Evolutionary conservation across 257 asterid species (phyloP).

Genomic region (Solanum dulcamara): DNA sequence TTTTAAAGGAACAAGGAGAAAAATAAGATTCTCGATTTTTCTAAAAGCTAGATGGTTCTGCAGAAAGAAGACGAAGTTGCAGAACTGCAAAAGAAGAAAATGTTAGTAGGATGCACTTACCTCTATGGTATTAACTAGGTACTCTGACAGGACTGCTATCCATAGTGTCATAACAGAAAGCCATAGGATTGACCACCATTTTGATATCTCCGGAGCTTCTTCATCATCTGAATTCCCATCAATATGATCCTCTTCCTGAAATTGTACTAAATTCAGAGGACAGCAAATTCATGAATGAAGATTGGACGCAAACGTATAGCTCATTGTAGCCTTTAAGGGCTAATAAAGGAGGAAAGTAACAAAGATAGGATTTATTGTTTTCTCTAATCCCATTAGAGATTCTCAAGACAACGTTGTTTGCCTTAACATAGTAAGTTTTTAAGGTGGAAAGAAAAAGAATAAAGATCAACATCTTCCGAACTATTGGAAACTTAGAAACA

Average conservation of each 20-base stretch:
- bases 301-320: not conserved
- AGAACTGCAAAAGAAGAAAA: not conserved
- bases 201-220: constrained; percentile 50
- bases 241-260: constrained; percentile 36
- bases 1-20: not conserved
- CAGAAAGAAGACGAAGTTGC: not conserved
- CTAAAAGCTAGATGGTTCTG: not conserved
- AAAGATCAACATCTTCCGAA: not conserved
- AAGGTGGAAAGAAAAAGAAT: not conserved
- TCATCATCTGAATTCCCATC: constrained; percentile 31
- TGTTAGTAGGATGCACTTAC: constrained; percentile 7
- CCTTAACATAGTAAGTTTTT: not conserved
- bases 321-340: not conserved
- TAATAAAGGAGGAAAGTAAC: not conserved
- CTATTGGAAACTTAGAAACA: not conserved
- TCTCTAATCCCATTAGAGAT: not conserved
- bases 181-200: constrained; percentile 66
- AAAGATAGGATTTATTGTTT: not conserved
- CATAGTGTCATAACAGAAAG: constrained; percentile 42
- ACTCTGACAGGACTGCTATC: constrained; percentile 63
- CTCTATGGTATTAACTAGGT: constrained; percentile 67
- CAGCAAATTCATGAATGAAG: not conserved
- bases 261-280: not conserved
- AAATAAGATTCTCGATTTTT: not conserved
- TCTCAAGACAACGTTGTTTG: not conserved